Percentiles rank a stretch among this genome's conserved stretches.
These are phyloP conservation scores for Aspergillus ustus DNA, from an alignment of 2,329 filamentous ascomycete genomes.

Conservation along the genomic window DNA sequence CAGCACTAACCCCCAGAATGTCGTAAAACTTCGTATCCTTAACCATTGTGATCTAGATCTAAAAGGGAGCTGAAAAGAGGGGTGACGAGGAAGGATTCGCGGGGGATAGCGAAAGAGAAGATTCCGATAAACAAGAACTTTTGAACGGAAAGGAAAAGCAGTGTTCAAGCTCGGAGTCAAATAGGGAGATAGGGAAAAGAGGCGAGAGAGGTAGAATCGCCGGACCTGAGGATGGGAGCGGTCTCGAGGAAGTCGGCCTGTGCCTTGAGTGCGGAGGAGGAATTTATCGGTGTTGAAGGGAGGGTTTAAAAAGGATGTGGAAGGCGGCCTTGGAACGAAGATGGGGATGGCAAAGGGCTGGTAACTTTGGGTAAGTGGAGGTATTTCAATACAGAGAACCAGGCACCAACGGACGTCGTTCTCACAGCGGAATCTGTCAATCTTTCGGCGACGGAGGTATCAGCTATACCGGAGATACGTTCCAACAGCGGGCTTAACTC, in stretches of 20 bases:
- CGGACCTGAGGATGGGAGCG: constrained; percentile 15
- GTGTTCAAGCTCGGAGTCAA: constrained; percentile 14
- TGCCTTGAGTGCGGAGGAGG: constrained; percentile 15
- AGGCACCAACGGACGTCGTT: constrained; percentile 21
- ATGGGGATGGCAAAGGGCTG: constrained; percentile 12
- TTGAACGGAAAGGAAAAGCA: constrained; percentile 21
- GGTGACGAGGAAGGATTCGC: background rate
- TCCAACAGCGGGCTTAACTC: constrained; percentile 12
- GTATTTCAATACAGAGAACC: constrained; percentile 22
- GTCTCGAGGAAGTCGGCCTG: background rate
- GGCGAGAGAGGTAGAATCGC: constrained; percentile 14
- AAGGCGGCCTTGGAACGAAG: constrained; percentile 16
- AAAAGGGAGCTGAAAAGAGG: constrained; percentile 21
- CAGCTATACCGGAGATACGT: constrained; percentile 27
- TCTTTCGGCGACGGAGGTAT: constrained; percentile 19
- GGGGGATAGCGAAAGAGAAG: constrained; percentile 9
- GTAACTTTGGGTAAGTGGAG: constrained; percentile 13
- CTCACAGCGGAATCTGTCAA: constrained; percentile 15
- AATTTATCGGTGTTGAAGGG: constrained; percentile 19
- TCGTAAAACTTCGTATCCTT: constrained; percentile 58
- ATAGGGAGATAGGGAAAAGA: constrained; percentile 15
- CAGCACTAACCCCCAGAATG: constrained; percentile 49
- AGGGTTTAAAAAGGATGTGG: constrained; percentile 25
- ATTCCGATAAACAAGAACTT: constrained; percentile 25
- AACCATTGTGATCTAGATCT: constrained; percentile 49